A percentile compares a stretch with the other conserved stretches of the same genome.
These are phyloP conservation scores for Phytophthora pinifolia DNA, from an alignment of 352 stramenopile genomes.

Conservation along the genomic window DNA sequence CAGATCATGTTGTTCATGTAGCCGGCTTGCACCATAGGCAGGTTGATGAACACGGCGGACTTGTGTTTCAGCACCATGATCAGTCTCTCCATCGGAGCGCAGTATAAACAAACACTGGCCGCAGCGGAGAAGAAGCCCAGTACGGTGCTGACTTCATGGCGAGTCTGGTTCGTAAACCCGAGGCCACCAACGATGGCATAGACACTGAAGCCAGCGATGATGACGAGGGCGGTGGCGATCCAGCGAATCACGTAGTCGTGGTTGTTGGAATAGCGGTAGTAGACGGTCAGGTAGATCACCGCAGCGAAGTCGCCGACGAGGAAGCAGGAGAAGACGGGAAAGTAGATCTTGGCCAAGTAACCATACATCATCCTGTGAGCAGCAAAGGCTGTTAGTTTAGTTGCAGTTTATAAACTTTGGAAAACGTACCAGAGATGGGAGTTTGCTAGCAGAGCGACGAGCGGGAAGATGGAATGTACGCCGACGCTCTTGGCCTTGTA, in stretches of 20 bases:
- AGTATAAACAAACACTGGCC: conserved; percentile 36
- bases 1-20: conserved; percentile 40
- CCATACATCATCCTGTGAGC: conserved; percentile 34
- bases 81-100: conserved; percentile 40
- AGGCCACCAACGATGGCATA: conserved; percentile 37
- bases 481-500: conserved; percentile 23
- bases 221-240: conserved; percentile 4
- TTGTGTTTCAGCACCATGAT: conserved; percentile 33
- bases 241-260: conserved; percentile 16
- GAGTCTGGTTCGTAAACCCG: conserved; percentile 22
- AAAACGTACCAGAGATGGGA: conserved; percentile 29
- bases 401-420: too few species aligned
- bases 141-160: conserved; percentile 22
- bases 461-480: conserved; percentile 27
- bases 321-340: conserved; percentile 33
- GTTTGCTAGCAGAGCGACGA: conserved; percentile 30
- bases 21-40: conserved; percentile 37
- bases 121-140: conserved; percentile 33
- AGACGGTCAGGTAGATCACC: conserved; percentile 26
- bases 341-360: conserved; percentile 29
- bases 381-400: conserved; percentile 2
- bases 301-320: conserved; percentile 19
- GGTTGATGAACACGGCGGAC: conserved; percentile 37
- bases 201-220: conserved; percentile 24
- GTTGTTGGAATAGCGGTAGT: conserved; percentile 27